Percentiles rank a stretch among this genome's conserved stretches.
Conservation (phyloP, 2,329 filamentous ascomycete species). For the Tolypocladium ophioglossoides region DNA sequence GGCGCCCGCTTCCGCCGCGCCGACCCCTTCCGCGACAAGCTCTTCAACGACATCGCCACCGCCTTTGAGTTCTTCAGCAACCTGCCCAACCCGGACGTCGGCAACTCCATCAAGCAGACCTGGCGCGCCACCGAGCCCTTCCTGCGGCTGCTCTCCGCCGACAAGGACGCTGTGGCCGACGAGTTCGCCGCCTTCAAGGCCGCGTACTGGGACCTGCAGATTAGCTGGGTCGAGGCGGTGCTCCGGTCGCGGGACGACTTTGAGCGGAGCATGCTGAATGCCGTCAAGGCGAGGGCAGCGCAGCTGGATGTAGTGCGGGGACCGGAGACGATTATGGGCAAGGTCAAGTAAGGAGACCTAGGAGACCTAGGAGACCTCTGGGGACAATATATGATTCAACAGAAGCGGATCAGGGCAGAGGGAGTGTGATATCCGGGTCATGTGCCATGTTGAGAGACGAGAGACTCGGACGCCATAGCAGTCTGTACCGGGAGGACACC, state of each 20-base stretch:
- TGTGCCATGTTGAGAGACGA: not conserved
- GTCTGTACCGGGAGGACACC: not conserved
- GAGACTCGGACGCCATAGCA: not conserved
- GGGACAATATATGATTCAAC: not conserved
- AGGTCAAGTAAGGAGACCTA: constrained; percentile 52
- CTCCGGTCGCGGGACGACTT: constrained; percentile 84
- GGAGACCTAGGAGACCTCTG: not conserved
- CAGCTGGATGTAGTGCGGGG: constrained; percentile 73
- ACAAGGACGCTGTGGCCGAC: constrained; percentile 61
- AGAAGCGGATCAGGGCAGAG: not conserved
- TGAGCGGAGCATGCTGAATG: constrained; percentile 78
- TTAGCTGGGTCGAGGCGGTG: constrained; percentile 92
- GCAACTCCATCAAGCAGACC: constrained; percentile 68
- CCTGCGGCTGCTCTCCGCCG: constrained; percentile 65
- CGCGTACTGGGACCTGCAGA: constrained; percentile 86
- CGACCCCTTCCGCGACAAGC: constrained; percentile 85
- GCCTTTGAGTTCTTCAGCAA: constrained; percentile 82
- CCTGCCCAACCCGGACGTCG: constrained; percentile 60
- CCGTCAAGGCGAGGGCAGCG: constrained; percentile 80
- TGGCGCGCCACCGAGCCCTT: constrained; percentile 89
- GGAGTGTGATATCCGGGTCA: not conserved
- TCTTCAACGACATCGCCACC: constrained; percentile 84
- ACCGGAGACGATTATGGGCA: constrained; percentile 87
- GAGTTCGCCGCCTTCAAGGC: constrained; percentile 77
- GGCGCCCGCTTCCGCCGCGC: constrained; percentile 76